Evolutionary conservation across 805 yeast species (phyloP).

Genomic region (Saccharomycopsis javanensis): DNA sequence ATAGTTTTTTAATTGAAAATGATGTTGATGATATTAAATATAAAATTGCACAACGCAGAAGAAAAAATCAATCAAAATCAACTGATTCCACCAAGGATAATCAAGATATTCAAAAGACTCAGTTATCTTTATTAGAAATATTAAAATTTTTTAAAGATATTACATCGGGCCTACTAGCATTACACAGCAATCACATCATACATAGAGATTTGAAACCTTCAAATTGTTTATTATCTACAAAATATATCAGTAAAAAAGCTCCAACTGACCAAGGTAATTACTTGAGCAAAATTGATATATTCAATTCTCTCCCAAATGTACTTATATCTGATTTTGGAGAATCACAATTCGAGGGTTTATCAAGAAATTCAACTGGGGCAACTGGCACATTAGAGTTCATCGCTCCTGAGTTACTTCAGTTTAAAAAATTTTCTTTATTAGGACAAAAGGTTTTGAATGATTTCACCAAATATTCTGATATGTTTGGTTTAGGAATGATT

Average conservation of each 20-base stretch:
- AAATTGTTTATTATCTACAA: constrained; percentile 52
- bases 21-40: constrained; percentile 27
- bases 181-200: constrained; percentile 68
- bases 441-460: constrained; percentile 32
- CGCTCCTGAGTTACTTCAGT: constrained; percentile 68
- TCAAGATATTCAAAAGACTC: constrained; percentile 21
- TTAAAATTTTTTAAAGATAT: constrained; percentile 59
- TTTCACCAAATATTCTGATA: constrained; percentile 65
- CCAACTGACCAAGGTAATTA: constrained; percentile 14
- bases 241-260: constrained; percentile 19
- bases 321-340: constrained; percentile 88
- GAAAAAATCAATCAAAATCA: neutral
- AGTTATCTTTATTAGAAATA: constrained; percentile 50
- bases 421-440: neutral
- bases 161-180: constrained; percentile 56
- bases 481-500: constrained; percentile 80
- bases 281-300: neutral
- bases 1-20: constrained; percentile 31
- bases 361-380: constrained; percentile 61
- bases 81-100: neutral
- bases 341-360: constrained; percentile 62
- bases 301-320: constrained; percentile 45
- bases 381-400: constrained; percentile 85
- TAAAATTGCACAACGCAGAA: constrained; percentile 17
- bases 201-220: constrained; percentile 89